Percentiles rank a stretch among this genome's conserved stretches.
Conservation (phyloP, 768 basidiomycete species). For the Arthromyces matolae region DNA sequence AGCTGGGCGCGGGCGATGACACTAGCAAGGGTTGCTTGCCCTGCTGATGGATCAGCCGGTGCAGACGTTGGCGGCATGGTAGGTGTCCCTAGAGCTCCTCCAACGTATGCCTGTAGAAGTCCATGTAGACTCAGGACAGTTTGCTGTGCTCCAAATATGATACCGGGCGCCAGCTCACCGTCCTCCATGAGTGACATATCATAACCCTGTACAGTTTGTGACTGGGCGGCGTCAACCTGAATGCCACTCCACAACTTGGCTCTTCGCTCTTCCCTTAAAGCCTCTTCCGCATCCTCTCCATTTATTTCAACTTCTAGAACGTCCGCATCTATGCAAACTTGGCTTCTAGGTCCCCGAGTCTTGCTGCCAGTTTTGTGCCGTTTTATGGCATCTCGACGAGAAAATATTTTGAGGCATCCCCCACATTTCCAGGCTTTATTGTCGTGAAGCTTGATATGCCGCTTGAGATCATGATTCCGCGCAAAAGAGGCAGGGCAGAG, state of each 20-base stretch:
- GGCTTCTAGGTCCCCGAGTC: constrained; percentile 46
- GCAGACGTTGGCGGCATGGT: constrained; percentile 25
- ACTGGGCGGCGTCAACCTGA: constrained; percentile 28
- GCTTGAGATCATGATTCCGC: constrained; percentile 75
- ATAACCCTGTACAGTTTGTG: constrained; percentile 15
- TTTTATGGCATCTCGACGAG: constrained; percentile 75
- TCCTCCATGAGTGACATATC: constrained; percentile 45
- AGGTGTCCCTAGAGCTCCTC: constrained; percentile 47
- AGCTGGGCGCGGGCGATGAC: constrained; percentile 70
- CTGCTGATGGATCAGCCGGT: constrained; percentile 43
- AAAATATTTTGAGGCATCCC: constrained; percentile 73
- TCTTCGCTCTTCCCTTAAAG: constrained; percentile 55
- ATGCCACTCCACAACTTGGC: constrained; percentile 65
- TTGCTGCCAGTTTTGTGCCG: constrained; percentile 66
- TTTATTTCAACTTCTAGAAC: constrained; percentile 57
- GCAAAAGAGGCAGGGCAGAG: constrained; percentile 73
- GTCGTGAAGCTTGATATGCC: constrained; percentile 71
- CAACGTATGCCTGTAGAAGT: constrained; percentile 55
- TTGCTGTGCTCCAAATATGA: constrained; percentile 48
- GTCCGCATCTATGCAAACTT: constrained; percentile 53
- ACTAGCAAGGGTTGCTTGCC: constrained; percentile 68
- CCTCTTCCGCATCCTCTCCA: constrained; percentile 38
- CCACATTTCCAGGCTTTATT: constrained; percentile 70
- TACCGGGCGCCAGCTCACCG: constrained; percentile 51
- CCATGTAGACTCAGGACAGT: constrained; percentile 53